These are phyloP conservation scores for Nissolia schottii DNA, from an alignment of 306 rosid species.

Conservation along the genomic window DNA sequence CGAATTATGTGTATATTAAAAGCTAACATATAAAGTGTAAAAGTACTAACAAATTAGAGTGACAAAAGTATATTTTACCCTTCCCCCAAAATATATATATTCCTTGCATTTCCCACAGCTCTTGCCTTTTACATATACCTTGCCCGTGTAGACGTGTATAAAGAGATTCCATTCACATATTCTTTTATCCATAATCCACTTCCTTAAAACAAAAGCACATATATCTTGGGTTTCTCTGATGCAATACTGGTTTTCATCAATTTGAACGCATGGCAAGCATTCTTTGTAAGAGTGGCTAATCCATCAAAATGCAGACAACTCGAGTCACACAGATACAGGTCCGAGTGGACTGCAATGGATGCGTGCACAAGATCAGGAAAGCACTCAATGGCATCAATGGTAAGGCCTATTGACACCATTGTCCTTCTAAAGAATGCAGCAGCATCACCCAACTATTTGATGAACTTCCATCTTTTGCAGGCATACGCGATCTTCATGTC, in stretches of 20 bases:
- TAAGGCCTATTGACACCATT: conserved; percentile 19
- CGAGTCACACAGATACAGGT: conserved; percentile 71
- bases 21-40: background rate
- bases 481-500: conserved; percentile 67
- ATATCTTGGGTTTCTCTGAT: conserved; percentile 17
- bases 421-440: background rate
- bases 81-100: conserved; percentile 23
- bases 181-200: conserved; percentile 44
- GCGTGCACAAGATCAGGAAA: conserved; percentile 86
- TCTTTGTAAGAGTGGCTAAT: background rate
- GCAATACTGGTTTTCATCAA: background rate
- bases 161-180: conserved; percentile 49
- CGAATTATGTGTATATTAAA: no score
- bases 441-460: background rate
- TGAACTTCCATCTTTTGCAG: conserved; percentile 34
- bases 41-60: background rate
- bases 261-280: background rate
- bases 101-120: conserved; percentile 60
- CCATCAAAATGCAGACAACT: conserved; percentile 56
- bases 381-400: conserved; percentile 70
- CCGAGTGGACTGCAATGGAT: conserved; percentile 93
- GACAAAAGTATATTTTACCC: background rate
- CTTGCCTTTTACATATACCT: conserved; percentile 64
- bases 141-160: conserved; percentile 28
- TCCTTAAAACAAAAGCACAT: conserved; percentile 21